A percentile compares a stretch with the other conserved stretches of the same genome.
Evolutionary conservation across 2,329 filamentous ascomycete species (phyloP).

Genomic region (Stachybotrys echinatus): DNA sequence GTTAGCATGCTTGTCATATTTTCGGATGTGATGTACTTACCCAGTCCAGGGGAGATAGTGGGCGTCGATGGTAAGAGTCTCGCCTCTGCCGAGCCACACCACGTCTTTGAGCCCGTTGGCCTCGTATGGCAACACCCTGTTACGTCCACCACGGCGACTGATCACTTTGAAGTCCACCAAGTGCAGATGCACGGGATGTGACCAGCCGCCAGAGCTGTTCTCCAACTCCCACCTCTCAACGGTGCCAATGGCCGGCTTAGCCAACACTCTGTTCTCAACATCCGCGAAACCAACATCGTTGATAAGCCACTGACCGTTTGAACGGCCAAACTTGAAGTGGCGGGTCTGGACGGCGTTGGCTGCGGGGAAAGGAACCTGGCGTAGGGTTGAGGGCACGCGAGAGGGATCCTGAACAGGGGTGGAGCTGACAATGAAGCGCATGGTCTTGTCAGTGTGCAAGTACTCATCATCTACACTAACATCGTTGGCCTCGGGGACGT

Average conservation of each 20-base stretch:
- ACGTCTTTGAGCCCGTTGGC: constrained; percentile 45
- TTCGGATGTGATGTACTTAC: background rate
- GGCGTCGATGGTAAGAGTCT: constrained; percentile 38
- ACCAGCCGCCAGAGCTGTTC: constrained; percentile 35
- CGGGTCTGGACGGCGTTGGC: constrained; percentile 29
- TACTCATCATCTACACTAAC: constrained; percentile 43
- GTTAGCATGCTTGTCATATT: background rate
- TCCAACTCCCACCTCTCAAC: constrained; percentile 36
- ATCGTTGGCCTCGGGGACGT: constrained; percentile 14
- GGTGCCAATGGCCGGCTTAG: constrained; percentile 31
- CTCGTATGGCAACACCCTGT: constrained; percentile 42
- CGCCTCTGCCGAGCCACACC: constrained; percentile 41
- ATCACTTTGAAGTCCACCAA: constrained; percentile 48
- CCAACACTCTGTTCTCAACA: constrained; percentile 29
- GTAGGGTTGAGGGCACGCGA: constrained; percentile 25
- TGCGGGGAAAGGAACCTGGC: constrained; percentile 31
- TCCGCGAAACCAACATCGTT: constrained; percentile 33
- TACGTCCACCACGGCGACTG: constrained; percentile 28
- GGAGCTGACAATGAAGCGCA: constrained; percentile 44
- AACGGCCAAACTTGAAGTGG: constrained; percentile 39
- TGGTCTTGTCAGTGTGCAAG: constrained; percentile 43
- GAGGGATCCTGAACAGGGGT: constrained; percentile 28
- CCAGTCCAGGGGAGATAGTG: constrained; percentile 31
- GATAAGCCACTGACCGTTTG: constrained; percentile 41
- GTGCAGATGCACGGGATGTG: constrained; percentile 48